These are phyloP conservation scores for Inonotus obliquus DNA, from an alignment of 1,284 basidiomycete species.

Conservation along the genomic window DNA sequence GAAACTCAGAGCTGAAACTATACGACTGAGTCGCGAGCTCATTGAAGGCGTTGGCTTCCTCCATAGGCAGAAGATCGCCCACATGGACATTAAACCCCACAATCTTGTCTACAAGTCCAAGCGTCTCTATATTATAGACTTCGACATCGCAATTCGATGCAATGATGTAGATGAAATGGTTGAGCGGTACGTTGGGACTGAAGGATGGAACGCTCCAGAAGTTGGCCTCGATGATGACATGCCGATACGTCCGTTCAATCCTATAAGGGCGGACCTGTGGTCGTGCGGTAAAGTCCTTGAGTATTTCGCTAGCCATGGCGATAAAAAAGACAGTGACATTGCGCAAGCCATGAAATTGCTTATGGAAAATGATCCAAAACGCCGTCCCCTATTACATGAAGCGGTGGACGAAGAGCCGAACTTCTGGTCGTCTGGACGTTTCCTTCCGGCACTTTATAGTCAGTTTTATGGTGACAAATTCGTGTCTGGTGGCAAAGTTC, in stretches of 20 bases:
- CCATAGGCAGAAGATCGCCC: conserved; percentile 1
- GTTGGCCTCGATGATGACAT: neutral
- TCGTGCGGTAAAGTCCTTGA: conserved; percentile 1
- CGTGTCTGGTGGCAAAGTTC: no score
- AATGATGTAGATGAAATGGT: neutral
- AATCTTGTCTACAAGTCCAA: conserved; percentile 1
- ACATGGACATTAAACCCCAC: conserved; percentile 2
- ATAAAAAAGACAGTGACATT: neutral
- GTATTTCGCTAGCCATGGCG: neutral
- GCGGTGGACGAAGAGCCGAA: neutral
- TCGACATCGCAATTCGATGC: neutral
- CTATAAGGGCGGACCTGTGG: neutral
- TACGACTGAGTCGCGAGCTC: neutral
- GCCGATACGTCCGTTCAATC: neutral
- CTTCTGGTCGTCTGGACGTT: neutral
- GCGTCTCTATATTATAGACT: neutral
- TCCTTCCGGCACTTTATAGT: neutral
- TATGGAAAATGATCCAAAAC: neutral
- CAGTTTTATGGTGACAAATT: neutral
- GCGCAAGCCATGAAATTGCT: neutral
- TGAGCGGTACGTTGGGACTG: neutral
- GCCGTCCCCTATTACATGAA: neutral
- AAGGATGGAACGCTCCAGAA: conserved; percentile 3
- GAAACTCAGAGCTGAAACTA: neutral
- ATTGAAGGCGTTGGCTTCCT: conserved; percentile 1